Evolutionary conservation across 257 asterid species (phyloP).

Genomic region (Solanum arcanum): DNA sequence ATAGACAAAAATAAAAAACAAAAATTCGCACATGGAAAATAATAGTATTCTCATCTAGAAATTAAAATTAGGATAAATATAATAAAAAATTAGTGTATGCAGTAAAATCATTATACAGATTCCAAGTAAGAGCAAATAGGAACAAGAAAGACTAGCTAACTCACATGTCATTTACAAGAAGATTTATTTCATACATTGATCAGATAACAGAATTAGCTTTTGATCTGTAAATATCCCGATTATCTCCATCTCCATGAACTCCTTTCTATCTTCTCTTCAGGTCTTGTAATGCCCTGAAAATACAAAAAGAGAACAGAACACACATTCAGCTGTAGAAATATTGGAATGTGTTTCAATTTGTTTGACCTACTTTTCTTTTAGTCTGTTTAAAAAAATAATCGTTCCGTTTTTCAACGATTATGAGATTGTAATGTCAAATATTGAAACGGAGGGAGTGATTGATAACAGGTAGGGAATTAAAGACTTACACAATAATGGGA

Average conservation of each 20-base stretch:
- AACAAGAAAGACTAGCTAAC: not conserved
- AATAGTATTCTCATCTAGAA: not conserved
- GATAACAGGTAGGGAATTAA: not conserved
- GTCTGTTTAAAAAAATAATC: too few relatives aligned
- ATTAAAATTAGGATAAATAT: not conserved
- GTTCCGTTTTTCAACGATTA: too few relatives aligned
- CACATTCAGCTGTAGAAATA: not conserved
- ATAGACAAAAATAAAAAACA: not conserved
- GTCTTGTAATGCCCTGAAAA: slow-evolving; percentile 7
- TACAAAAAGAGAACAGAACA: not conserved
- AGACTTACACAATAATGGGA: slow-evolving; percentile 13
- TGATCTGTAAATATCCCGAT: not conserved
- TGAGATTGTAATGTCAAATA: not conserved
- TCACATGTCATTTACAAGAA: not conserved
- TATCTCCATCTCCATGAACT: slow-evolving; percentile 30
- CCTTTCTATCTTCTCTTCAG: slow-evolving; percentile 1
- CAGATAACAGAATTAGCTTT: slow-evolving; percentile 1
- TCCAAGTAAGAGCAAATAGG: not conserved
- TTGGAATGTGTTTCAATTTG: not conserved
- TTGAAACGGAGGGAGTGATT: not conserved
- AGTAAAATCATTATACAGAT: not conserved
- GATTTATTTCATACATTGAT: not conserved
- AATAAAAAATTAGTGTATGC: not conserved
- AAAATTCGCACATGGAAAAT: not conserved
- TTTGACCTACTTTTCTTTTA: too few relatives aligned